A percentile compares a stretch with the other conserved stretches of the same genome.
phyloP scores from a whole-genome alignment of 2,329 filamentous ascomycete genomes.

The Nigrospora sphaerica region DNA sequence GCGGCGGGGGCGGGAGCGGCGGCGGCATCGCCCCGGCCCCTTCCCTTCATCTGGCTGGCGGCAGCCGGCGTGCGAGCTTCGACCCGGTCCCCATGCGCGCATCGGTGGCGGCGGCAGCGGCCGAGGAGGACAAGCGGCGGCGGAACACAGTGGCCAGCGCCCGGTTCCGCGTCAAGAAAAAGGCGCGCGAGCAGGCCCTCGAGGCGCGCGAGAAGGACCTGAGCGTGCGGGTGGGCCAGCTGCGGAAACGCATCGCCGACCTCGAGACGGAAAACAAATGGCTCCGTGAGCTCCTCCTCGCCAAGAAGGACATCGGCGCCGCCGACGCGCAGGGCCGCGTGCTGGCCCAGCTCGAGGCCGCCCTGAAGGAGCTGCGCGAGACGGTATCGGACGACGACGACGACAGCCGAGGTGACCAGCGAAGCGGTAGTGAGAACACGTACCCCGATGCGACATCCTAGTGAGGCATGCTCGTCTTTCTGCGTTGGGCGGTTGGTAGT shows the following conservation, averaged over 20 bases:
- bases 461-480: no score
- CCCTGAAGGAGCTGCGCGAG: no score
- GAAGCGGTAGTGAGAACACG: no score
- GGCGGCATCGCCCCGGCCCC: no score
- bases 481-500: no score
- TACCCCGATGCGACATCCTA: no score
- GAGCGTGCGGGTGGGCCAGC: conserved; percentile 66
- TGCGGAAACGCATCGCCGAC: conserved; percentile 65
- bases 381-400: no score
- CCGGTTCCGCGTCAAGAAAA: conserved; percentile 91
- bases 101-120: conserved; percentile 37
- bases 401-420: no score
- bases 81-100: conserved; percentile 36
- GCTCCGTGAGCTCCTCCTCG: conserved; percentile 61
- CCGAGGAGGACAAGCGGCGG: conserved; percentile 84
- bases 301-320: conserved; percentile 50
- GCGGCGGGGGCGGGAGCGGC: no score
- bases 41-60: conserved; percentile 7
- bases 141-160: conserved; percentile 85
- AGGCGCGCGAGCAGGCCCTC: conserved; percentile 82
- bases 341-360: no score
- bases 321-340: conserved; percentile 35
- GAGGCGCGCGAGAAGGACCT: conserved; percentile 78
- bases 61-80: conserved; percentile 40
- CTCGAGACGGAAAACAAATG: conserved; percentile 45